Percentiles rank a stretch among this genome's conserved stretches.
phyloP scores from a whole-genome alignment of 2,329 filamentous ascomycete species.

The Neopestalotiopsis clavispora region DNA sequence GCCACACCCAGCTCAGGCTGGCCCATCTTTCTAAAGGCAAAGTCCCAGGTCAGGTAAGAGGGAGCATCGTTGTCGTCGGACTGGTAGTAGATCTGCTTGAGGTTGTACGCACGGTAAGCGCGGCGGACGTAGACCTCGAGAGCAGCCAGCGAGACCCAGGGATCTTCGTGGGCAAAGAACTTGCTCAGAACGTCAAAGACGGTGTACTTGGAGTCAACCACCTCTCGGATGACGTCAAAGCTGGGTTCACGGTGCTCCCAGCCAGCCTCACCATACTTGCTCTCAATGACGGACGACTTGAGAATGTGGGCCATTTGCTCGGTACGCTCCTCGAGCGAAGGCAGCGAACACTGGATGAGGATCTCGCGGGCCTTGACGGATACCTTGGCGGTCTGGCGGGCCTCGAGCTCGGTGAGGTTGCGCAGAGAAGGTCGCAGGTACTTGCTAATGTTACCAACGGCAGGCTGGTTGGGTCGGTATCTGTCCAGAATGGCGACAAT shows the following conservation, averaged over 20 bases:
- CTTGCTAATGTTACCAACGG: conserved; percentile 85
- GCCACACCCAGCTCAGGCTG: conserved; percentile 88
- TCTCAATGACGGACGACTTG: conserved; percentile 92
- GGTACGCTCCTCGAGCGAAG: conserved; percentile 92
- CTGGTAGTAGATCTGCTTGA: conserved; percentile 89
- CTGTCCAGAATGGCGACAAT: conserved; percentile 89
- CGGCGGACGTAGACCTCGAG: conserved; percentile 96
- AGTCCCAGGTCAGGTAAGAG: conserved; percentile 92
- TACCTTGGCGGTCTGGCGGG: conserved; percentile 86
- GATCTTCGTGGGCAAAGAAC: conserved; percentile 94
- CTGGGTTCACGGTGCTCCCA: conserved; percentile 96
- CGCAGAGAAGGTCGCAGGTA: conserved; percentile 83
- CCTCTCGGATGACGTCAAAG: conserved; percentile 91
- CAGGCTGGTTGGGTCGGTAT: conserved; percentile 93
- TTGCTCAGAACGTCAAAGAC: conserved; percentile 94
- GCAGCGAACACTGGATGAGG: conserved; percentile 94
- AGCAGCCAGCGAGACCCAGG: conserved; percentile 91
- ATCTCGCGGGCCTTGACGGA: conserved; percentile 96
- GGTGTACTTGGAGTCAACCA: conserved; percentile 97
- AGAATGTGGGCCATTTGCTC: conserved; percentile 99
- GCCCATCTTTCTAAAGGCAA: conserved; percentile 90
- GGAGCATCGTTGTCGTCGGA: conserved; percentile 71
- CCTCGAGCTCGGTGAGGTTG: conserved; percentile 89
- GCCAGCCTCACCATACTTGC: conserved; percentile 94
- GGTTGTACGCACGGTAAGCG: conserved; percentile 92